These are phyloP conservation scores for Senecio squalidus DNA, from an alignment of 140 eudicot species.

Conservation along the genomic window DNA sequence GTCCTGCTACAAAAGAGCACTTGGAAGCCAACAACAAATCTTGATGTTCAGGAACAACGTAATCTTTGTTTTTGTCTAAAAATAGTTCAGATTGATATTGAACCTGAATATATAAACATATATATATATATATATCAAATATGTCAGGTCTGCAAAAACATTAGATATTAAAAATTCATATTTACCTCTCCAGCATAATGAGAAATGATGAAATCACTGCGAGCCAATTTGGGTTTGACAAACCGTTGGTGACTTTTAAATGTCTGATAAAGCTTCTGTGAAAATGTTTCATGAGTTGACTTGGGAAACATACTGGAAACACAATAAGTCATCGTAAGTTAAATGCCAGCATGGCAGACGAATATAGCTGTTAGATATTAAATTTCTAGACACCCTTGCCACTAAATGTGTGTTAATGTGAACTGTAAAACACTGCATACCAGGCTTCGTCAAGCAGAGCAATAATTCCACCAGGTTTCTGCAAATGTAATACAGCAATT, in stretches of 20 bases:
- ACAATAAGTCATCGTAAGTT: constrained; percentile 26
- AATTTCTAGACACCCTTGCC: not conserved
- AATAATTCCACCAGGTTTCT: constrained; percentile 99
- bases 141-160: too few species aligned
- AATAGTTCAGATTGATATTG: constrained; percentile 84
- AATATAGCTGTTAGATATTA: constrained; percentile 9
- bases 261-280: constrained; percentile 93
- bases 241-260: constrained; percentile 74
- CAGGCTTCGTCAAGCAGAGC: constrained; percentile 99
- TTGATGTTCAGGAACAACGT: constrained; percentile 99
- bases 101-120: constrained; percentile 50
- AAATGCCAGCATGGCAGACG: too few species aligned
- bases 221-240: constrained; percentile 90
- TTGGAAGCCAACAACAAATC: constrained; percentile 85
- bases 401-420: not conserved
- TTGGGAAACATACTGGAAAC: constrained; percentile 96
- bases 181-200: constrained; percentile 98
- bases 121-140: too few species aligned
- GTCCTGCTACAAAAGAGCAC: constrained; percentile 84
- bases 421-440: constrained; percentile 32
- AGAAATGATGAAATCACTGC: constrained; percentile 80
- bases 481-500: constrained; percentile 28
- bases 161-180: not conserved
- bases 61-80: constrained; percentile 94
- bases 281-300: constrained; percentile 95